These are phyloP conservation scores for Fonsecaea nubica DNA, from an alignment of 2,329 filamentous ascomycete genomes.

Conservation along the genomic window DNA sequence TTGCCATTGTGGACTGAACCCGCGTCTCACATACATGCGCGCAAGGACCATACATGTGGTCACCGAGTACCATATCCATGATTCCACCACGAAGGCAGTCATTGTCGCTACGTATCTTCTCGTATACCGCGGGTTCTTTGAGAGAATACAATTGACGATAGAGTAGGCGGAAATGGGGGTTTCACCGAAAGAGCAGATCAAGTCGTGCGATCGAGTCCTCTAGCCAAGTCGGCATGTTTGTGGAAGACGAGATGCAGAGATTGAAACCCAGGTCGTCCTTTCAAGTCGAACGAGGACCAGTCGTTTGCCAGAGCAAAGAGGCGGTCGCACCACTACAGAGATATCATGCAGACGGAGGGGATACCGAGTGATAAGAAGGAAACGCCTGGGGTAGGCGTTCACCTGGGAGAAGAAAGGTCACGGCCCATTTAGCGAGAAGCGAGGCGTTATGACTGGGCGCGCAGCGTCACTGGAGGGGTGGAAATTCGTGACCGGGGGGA, in stretches of 20 bases:
- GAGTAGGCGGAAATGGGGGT: background rate
- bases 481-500: background rate
- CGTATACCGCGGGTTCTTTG: background rate
- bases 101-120: constrained; percentile 19
- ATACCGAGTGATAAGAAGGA: constrained; percentile 12
- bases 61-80: constrained; percentile 40
- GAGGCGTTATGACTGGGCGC: background rate
- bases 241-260: background rate
- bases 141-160: constrained; percentile 11
- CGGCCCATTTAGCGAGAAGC: constrained; percentile 1
- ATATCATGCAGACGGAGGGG: constrained; percentile 18
- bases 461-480: background rate
- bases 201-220: constrained; percentile 2
- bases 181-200: constrained; percentile 1
- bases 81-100: constrained; percentile 40
- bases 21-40: constrained; percentile 33
- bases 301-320: constrained; percentile 16
- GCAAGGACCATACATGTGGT: constrained; percentile 35
- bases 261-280: background rate
- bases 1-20: background rate
- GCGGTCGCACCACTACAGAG: constrained; percentile 9
- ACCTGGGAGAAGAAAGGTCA: constrained; percentile 15
- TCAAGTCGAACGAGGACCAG: constrained; percentile 5
- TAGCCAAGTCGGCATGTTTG: constrained; percentile 14
- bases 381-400: background rate